Base-by-base conservation (phyloP, 768 basidiomycete species). In the Lepiota brunneoincarnata region DNA sequence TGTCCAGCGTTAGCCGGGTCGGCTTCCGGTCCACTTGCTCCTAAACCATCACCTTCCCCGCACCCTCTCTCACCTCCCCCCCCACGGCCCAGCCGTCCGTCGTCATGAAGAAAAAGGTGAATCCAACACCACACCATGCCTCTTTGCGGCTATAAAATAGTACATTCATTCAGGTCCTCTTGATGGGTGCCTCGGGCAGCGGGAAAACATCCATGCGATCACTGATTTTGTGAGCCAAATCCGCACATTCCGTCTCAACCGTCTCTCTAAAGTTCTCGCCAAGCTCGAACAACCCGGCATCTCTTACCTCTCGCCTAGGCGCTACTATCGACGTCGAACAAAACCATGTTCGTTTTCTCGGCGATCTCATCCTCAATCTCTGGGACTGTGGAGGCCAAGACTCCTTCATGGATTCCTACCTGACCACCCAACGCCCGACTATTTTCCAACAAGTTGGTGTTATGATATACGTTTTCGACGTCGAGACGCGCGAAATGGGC, bases 321-420 rank as follows among this genome's bases (percentile, higher is more conserved):
- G 95, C 96, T 15, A 99, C 97, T 7, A 96, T 98, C 59, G 96
- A 98, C 67, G 94, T 98, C 57, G 96, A 98, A 68, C 92, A 95
- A 68, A 96, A 95, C 62, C 93, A 97, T 66, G 93, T 98, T 58
- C 89, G 94, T 39, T 98, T 99, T 69, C 84, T 99, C 12, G 95
- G 94, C 12, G 93, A 96, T 65, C 86, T 98, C 63, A 89, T 93
- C 58, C 84, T 99, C 69, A 96, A 96, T 66, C 79, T 98, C 4
- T 98, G 96, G 96, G 97, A 99, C 71, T 98, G 97, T 61, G 97
- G 96, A 39, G 97, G 97, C 6, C 97, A 99, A 70, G 93, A 97
- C 67, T 84, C 93, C 12, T 98, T 97, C 77, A 94, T 98, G 86
- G 95, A 98, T 70, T 89, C 90, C 24, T 98, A 98, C 71, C 87